These are phyloP conservation scores for Emergomyces africanus DNA, from an alignment of 2,329 filamentous ascomycete genomes.

Conservation along the genomic window DNA sequence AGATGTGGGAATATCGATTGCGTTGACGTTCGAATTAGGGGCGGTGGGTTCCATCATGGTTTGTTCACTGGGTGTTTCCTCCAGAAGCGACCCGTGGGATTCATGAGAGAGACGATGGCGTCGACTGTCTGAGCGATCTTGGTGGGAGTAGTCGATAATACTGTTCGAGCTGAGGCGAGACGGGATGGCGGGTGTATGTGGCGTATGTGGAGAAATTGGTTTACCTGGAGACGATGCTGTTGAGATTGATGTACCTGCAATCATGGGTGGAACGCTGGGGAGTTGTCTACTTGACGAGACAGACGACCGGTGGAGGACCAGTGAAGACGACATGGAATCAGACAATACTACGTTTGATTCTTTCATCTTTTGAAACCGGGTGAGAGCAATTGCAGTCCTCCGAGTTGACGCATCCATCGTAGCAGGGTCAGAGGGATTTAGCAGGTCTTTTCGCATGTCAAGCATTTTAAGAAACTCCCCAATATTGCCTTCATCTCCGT, in stretches of 20 bases:
- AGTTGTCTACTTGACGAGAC: slow-evolving; percentile 66
- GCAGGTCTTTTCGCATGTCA: slow-evolving; percentile 78
- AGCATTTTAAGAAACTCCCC: slow-evolving; percentile 84
- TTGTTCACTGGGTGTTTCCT: slow-evolving; percentile 25
- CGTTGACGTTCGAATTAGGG: slow-evolving; percentile 26
- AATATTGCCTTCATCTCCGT: slow-evolving; percentile 82
- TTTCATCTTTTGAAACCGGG: slow-evolving; percentile 75
- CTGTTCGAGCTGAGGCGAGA: slow-evolving; percentile 88
- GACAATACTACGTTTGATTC: slow-evolving; percentile 81
- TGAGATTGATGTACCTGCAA: slow-evolving; percentile 58
- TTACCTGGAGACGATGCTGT: slow-evolving; percentile 83
- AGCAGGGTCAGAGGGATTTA: slow-evolving; percentile 46
- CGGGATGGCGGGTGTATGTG: slow-evolving; percentile 85
- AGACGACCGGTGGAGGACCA: slow-evolving; percentile 70
- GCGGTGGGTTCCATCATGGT: slow-evolving; percentile 20
- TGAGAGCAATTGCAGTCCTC: slow-evolving; percentile 64
- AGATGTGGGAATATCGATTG: slow-evolving; percentile 38
- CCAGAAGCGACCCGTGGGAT: slow-evolving; percentile 20
- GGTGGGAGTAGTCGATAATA: slow-evolving; percentile 54
- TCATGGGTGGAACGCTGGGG: slow-evolving; percentile 48
- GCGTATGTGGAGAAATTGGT: slow-evolving; percentile 76
- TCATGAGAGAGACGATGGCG: slow-evolving; percentile 18
- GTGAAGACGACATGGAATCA: slow-evolving; percentile 85
- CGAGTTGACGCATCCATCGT: slow-evolving; percentile 56
- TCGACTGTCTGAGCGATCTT: slow-evolving; percentile 20